Base-by-base conservation (phyloP, 106 monocot species). In the Phalaenopsis aphrodite region DNA sequence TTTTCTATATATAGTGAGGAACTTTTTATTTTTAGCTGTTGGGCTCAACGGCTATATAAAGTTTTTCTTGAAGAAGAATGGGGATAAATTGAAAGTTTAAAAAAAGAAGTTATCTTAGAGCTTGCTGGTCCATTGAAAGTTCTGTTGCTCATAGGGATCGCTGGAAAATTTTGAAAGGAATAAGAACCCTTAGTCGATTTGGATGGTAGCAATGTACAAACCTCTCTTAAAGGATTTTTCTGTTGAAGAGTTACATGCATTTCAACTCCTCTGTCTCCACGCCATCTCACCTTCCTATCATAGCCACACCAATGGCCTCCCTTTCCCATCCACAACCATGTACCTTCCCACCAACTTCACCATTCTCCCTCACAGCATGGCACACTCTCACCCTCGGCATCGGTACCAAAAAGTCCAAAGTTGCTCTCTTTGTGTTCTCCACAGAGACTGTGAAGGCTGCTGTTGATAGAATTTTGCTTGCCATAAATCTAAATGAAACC, bases 311-410 rank as follows among this genome's bases (percentile, higher is more conserved):
- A 23, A 30, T 49, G 38, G 75, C 77, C 45, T 81, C 16, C 86
- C 86, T 12, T 84, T 89, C 79, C 88, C 92, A 21, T 96, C 96
- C 10, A 86, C 92, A 52, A 90, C 91, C 45, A 79, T 87, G 43
- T 93, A 85, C 81, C 77, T 93, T 5, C 93, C 93, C 39, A 93
- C 93, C 81, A 93, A 88, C 88, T 93, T 93, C 88, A 93, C 93
- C 46, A 93, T 93, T 72, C 78, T 96, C 1, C 93, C 93, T 23
- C 96, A 96, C 82, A 86, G 96, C 88, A 4, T 89, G 89, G 91
- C 96, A 90, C 87, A 96, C 91, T 23, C 88, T 96, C 72, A 96
- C 96, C 4, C 93, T 96, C 12, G 96, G 96, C 72, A 88, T 96
- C 15, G 96, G 96, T 79, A 96, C 96, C 67, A 93, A 88, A 41